Evolutionary conservation across 1,139 yeast genomes (phyloP).

Genomic region (Candida anutae): DNA sequence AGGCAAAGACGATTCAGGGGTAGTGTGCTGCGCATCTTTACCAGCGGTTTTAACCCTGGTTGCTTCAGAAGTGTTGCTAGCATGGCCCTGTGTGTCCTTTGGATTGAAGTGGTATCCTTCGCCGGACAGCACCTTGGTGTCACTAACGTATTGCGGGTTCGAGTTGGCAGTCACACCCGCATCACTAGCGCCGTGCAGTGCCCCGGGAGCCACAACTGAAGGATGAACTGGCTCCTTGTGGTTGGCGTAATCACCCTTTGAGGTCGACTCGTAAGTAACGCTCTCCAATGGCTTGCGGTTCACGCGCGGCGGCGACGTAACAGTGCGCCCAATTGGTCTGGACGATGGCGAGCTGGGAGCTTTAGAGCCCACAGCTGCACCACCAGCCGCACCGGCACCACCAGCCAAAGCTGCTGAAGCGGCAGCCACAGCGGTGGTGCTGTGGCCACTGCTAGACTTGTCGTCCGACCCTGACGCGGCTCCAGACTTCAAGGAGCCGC

Average conservation of each 20-base stretch:
- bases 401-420: constrained; percentile 1
- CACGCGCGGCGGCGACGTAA: constrained; percentile 24
- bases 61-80: constrained; percentile 26
- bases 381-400: constrained; percentile 3
- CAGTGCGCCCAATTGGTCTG: constrained; percentile 23
- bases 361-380: constrained; percentile 8
- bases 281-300: too few relatives aligned
- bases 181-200: constrained; percentile 1
- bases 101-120: constrained; percentile 30
- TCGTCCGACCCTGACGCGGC: too few relatives aligned
- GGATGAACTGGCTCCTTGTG: constrained; percentile 24
- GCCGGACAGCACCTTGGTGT: constrained; percentile 21
- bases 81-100: constrained; percentile 14
- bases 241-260: constrained; percentile 30
- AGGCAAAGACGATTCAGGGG: neutral
- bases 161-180: constrained; percentile 10
- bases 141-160: constrained; percentile 21
- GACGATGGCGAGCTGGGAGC: too few relatives aligned
- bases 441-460: too few relatives aligned
- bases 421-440: too few relatives aligned
- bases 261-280: too few relatives aligned
- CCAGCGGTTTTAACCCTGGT: constrained; percentile 10
- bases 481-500: too few relatives aligned
- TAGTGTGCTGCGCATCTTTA: constrained; percentile 9
- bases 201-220: constrained; percentile 8